Evolutionary conservation across 176 grass and related monocot genomes (phyloP).

Genomic region (Oryza longistaminata): DNA sequence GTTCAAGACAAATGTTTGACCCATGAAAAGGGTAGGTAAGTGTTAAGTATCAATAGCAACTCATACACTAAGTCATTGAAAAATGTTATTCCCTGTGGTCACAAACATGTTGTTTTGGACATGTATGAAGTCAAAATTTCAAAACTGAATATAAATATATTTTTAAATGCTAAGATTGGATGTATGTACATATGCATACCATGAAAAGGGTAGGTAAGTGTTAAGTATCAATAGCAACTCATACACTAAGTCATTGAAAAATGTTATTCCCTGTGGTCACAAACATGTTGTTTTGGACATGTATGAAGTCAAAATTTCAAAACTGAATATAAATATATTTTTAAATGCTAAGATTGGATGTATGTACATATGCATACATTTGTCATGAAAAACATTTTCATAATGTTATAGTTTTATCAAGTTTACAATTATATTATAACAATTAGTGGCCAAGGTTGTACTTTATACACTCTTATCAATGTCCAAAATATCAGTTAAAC

Average conservation of each 20-base stretch:
- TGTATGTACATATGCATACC: background rate
- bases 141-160: background rate
- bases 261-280: background rate
- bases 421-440: background rate
- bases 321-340: background rate
- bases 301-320: background rate
- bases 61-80: background rate
- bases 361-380: background rate
- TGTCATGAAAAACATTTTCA: background rate
- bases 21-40: conserved; percentile 14
- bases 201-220: conserved; percentile 15
- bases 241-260: conserved; percentile 1
- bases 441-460: background rate
- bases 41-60: background rate
- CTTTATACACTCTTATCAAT: background rate
- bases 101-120: background rate
- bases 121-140: background rate
- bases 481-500: background rate
- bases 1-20: background rate
- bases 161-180: background rate
- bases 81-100: background rate
- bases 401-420: background rate
- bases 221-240: background rate
- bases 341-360: background rate
- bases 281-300: background rate